Conservation (phyloP, 2,329 filamentous ascomycete species). For the Colletotrichum falcatum region DNA sequence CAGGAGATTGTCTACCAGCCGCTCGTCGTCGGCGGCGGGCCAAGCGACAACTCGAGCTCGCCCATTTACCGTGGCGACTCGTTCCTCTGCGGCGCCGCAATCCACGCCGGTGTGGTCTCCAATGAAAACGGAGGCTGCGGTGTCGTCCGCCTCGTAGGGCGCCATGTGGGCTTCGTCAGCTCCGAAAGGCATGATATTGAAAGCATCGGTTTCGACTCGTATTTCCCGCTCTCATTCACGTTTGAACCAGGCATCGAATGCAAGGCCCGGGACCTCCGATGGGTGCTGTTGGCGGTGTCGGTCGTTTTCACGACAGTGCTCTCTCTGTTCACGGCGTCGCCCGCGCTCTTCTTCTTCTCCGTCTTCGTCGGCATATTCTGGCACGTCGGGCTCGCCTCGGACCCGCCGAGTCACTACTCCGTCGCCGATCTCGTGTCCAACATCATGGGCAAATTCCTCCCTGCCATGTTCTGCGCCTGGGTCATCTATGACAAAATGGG, state of each 20-base stretch:
- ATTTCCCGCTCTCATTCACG: constrained; percentile 88
- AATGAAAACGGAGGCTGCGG: constrained; percentile 83
- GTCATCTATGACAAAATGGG: constrained; percentile 89
- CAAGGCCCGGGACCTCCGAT: constrained; percentile 81
- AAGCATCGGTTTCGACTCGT: constrained; percentile 84
- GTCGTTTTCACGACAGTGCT: constrained; percentile 81
- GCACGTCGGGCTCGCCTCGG: constrained; percentile 90
- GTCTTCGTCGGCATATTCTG: constrained; percentile 87
- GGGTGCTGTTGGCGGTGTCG: constrained; percentile 85
- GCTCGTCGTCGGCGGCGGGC: constrained; percentile 79
- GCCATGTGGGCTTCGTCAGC: constrained; percentile 71
- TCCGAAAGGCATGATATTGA: constrained; percentile 79
- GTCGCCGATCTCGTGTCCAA: constrained; percentile 81
- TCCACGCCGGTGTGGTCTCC: constrained; percentile 83
- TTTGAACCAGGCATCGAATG: constrained; percentile 77
- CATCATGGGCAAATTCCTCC: constrained; percentile 84
- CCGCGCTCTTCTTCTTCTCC: constrained; percentile 86
- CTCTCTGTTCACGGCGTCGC: constrained; percentile 84
- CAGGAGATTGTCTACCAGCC: constrained; percentile 73
- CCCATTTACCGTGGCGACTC: constrained; percentile 89
- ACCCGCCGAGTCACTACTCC: constrained; percentile 78
- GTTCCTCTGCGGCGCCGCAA: constrained; percentile 86
- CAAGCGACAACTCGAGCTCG: constrained; percentile 54
- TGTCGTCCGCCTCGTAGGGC: constrained; percentile 79
- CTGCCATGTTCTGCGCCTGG: constrained; percentile 87